These are phyloP conservation scores for Chenopodium berlandieri DNA, from an alignment of 148 eudicot species.

Conservation along the genomic window DNA sequence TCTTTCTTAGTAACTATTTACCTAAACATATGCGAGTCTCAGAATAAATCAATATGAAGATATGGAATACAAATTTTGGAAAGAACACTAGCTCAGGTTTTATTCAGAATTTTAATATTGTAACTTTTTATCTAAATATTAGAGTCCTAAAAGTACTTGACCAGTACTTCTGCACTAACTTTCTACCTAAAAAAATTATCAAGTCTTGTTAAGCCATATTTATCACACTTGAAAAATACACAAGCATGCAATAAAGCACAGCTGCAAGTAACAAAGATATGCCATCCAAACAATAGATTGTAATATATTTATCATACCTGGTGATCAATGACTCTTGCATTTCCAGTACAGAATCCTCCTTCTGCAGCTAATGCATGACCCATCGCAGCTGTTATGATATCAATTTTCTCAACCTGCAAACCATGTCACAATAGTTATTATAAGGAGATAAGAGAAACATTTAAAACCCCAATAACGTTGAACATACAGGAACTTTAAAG, in stretches of 20 bases:
- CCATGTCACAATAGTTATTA: conserved; percentile 12
- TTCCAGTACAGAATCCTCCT: conserved; percentile 98
- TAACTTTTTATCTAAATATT: no score
- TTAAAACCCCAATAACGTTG: conserved; percentile 4
- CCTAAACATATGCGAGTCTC: no score
- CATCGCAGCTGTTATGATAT: conserved; percentile 96
- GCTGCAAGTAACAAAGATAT: background rate
- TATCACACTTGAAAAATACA: background rate
- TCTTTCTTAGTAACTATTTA: no score
- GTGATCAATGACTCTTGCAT: conserved; percentile 83
- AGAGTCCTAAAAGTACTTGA: background rate
- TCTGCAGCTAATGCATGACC: conserved; percentile 95
- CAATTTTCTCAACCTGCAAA: conserved; percentile 82
- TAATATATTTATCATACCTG: conserved; percentile 47
- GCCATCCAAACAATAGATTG: background rate
- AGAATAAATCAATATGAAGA: no score
- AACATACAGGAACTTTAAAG: conserved; percentile 72
- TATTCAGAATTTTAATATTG: no score
- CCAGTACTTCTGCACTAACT: no score
- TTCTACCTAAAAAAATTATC: no score
- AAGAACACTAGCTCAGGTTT: no score
- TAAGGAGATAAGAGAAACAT: background rate
- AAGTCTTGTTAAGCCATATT: background rate
- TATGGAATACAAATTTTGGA: no score
- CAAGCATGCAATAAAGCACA: conserved; percentile 5